Evolutionary conservation across 139 green algal genomes (phyloP).

Genomic region (Limnomonas spitsbergensis): DNA sequence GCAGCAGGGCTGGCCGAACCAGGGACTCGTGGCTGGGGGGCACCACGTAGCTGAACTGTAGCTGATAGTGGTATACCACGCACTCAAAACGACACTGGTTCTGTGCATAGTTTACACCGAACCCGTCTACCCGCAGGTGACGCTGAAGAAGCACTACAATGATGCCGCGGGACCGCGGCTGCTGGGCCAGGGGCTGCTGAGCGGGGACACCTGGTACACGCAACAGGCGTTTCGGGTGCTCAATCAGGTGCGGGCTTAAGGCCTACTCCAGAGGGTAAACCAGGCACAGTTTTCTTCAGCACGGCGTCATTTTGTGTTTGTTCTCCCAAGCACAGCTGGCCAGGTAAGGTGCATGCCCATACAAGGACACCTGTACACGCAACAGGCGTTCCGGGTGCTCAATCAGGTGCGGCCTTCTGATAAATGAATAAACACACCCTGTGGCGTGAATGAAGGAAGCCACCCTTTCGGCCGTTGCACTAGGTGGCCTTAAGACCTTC

Average conservation of each 20-base stretch:
- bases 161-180: slow-evolving; percentile 20
- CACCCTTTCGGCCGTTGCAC: background rate
- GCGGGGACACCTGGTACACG: slow-evolving; percentile 35
- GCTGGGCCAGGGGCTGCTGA: slow-evolving; percentile 22
- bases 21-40: background rate
- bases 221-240: slow-evolving; percentile 92
- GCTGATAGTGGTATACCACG: too few species aligned
- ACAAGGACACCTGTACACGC: too few species aligned
- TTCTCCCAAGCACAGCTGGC: too few species aligned
- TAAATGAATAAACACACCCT: too few species aligned
- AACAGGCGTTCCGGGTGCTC: too few species aligned
- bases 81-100: background rate
- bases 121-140: slow-evolving; percentile 32
- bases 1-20: background rate
- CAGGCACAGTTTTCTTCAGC: background rate
- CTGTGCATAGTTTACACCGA: background rate
- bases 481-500: background rate
- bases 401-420: too few species aligned
- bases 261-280: background rate
- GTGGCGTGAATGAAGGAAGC: too few species aligned
- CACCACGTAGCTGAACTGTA: too few species aligned
- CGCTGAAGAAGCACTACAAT: slow-evolving; percentile 83
- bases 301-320: too few species aligned
- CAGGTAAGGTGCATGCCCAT: too few species aligned
- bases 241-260: slow-evolving; percentile 73